Evolutionary conservation across 2,329 filamentous ascomycete species (phyloP).

Genomic region (Colletotrichum liaoningense): DNA sequence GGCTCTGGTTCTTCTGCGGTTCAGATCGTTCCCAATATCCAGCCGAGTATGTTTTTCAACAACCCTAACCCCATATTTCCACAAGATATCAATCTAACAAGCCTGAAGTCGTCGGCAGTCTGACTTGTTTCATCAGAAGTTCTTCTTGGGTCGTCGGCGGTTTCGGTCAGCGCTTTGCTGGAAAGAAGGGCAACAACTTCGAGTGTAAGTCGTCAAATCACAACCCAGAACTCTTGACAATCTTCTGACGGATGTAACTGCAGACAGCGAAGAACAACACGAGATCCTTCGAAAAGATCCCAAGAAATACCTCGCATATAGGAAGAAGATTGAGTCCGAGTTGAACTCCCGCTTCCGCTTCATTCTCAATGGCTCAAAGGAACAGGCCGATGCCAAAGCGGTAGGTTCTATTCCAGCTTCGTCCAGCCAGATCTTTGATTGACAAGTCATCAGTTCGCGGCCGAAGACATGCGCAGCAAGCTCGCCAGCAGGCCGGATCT

Average conservation of each 20-base stretch:
- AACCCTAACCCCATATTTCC: not conserved
- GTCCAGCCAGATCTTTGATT: not conserved
- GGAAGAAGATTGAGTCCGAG: constrained; percentile 59
- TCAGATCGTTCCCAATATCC: constrained; percentile 47
- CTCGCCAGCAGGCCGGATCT: constrained; percentile 55
- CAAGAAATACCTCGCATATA: constrained; percentile 62
- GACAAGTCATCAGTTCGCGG: constrained; percentile 7
- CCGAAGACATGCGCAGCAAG: constrained; percentile 53
- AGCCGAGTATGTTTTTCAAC: constrained; percentile 10
- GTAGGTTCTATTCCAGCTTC: not conserved
- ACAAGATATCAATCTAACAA: not conserved
- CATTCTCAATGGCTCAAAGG: constrained; percentile 60
- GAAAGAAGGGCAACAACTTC: constrained; percentile 58
- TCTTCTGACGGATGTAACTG: not conserved
- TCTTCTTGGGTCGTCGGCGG: constrained; percentile 61
- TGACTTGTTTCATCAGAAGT: constrained; percentile 46
- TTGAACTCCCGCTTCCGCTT: constrained; percentile 65
- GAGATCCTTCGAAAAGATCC: constrained; percentile 63
- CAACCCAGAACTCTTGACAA: not conserved
- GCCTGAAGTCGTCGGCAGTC: constrained; percentile 1
- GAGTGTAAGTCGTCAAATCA: constrained; percentile 44
- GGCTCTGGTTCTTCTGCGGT: constrained; percentile 43
- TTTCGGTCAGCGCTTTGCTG: constrained; percentile 59
- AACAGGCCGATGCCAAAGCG: constrained; percentile 51
- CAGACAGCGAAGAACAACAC: constrained; percentile 54